Evolutionary conservation across 2,329 filamentous ascomycete species (phyloP).

Genomic region (Cadophora luteo-olivacea): DNA sequence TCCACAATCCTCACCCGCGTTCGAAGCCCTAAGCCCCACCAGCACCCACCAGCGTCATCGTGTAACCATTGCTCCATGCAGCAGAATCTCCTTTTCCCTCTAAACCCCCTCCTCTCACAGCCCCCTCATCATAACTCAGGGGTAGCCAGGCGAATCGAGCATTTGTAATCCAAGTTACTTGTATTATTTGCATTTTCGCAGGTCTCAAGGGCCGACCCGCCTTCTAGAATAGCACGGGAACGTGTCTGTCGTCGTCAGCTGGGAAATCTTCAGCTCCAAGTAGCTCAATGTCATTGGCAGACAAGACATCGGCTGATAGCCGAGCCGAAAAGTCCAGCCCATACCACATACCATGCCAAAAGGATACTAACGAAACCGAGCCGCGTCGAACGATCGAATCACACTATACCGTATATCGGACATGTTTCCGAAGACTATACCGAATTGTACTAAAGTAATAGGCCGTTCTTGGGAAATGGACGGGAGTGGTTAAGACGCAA

Average conservation of each 20-base stretch:
- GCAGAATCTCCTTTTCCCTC: background rate
- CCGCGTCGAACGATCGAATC: no score
- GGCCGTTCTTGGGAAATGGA: background rate
- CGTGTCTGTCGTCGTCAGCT: no score
- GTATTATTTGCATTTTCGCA: background rate
- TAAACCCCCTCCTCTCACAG: background rate
- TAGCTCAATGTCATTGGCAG: no score
- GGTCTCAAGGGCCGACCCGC: background rate
- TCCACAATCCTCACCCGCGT: background rate
- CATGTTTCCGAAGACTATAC: background rate
- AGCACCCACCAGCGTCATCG: background rate
- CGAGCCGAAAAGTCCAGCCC: background rate
- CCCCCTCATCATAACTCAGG: no score
- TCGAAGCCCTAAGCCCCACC: background rate
- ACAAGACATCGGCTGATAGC: background rate
- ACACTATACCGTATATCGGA: background rate
- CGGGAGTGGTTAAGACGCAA: background rate
- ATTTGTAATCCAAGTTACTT: no score
- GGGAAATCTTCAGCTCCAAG: background rate
- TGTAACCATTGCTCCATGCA: slow-evolving; percentile 3
- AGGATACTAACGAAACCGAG: background rate
- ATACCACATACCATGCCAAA: background rate
- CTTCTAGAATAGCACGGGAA: background rate
- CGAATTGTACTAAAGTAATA: no score
- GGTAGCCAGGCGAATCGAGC: no score